Percentiles rank a stretch among this genome's conserved stretches.
Evolutionary conservation across 1,139 yeast genomes (phyloP).

Genomic region (Magnusiomyces magnusii): DNA sequence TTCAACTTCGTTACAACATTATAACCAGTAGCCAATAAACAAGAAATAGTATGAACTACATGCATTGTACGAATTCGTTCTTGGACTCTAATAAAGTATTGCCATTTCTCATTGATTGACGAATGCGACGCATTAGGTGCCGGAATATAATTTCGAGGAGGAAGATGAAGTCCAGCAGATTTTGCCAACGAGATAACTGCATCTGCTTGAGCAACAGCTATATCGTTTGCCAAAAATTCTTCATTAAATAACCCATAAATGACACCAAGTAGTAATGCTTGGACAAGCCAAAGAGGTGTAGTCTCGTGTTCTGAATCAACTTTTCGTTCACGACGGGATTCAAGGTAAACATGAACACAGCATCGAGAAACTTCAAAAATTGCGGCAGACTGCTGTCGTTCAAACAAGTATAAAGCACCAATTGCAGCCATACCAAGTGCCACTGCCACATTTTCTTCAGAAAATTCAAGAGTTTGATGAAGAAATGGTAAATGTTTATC

Average conservation of each 20-base stretch:
- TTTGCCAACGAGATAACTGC: slow-evolving; percentile 74
- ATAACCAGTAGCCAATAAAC: slow-evolving; percentile 58
- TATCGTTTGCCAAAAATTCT: slow-evolving; percentile 62
- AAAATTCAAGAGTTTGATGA: slow-evolving; percentile 58
- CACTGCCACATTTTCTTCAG: slow-evolving; percentile 62
- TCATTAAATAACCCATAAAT: slow-evolving; percentile 77
- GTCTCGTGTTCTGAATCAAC: slow-evolving; percentile 29
- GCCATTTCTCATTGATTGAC: slow-evolving; percentile 48
- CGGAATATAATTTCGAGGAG: slow-evolving; percentile 37
- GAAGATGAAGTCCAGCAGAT: slow-evolving; percentile 65
- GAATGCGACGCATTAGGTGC: slow-evolving; percentile 32
- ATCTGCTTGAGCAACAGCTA: slow-evolving; percentile 67
- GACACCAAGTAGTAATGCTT: slow-evolving; percentile 71
- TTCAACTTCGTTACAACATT: slow-evolving; percentile 53
- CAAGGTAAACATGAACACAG: slow-evolving; percentile 70
- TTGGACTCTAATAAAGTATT: slow-evolving; percentile 72
- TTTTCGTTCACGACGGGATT: slow-evolving; percentile 42
- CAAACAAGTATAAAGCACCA: slow-evolving; percentile 83
- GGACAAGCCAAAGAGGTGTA: slow-evolving; percentile 85
- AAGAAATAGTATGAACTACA: slow-evolving; percentile 64
- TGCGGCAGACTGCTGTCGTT: slow-evolving; percentile 66
- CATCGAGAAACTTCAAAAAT: slow-evolving; percentile 73
- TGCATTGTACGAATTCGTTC: slow-evolving; percentile 82
- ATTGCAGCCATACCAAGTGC: slow-evolving; percentile 78
- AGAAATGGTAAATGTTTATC: slow-evolving; percentile 77